Conservation (phyloP, 305 asterid species). For the Fraxinus sp. region DNA sequence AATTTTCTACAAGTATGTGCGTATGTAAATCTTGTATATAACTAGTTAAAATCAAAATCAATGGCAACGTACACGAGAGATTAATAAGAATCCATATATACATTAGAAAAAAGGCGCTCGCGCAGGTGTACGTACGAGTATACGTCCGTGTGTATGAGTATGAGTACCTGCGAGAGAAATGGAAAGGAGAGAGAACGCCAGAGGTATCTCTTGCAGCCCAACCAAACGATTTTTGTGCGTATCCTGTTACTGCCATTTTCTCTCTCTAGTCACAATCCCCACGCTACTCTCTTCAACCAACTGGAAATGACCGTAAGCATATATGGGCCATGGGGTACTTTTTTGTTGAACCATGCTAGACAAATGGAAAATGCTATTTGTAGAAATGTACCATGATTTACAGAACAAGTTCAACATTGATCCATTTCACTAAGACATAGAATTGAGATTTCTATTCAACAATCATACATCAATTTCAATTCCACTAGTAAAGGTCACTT, state of each 20-base stretch:
- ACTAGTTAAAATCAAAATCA: neutral
- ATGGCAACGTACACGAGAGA: neutral
- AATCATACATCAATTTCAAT: neutral
- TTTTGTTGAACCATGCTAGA: too few relatives aligned
- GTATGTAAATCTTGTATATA: neutral
- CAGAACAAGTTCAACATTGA: neutral
- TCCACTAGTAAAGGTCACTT: neutral
- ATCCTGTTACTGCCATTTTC: constrained; percentile 4
- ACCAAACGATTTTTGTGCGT: constrained; percentile 45
- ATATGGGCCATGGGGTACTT: neutral
- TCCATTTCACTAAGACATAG: neutral
- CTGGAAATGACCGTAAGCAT: neutral
- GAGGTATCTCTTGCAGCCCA: constrained; percentile 60
- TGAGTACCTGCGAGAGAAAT: constrained; percentile 50
- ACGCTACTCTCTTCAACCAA: neutral
- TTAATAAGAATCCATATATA: neutral
- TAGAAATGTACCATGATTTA: too few relatives aligned
- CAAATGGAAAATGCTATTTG: too few relatives aligned
- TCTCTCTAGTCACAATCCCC: neutral
- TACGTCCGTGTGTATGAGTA: neutral
- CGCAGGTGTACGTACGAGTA: neutral
- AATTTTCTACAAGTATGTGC: neutral
- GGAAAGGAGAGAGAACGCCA: constrained; percentile 48
- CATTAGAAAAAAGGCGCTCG: neutral
- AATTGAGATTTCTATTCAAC: neutral